A percentile compares a stretch with the other conserved stretches of the same genome.
Conservation (phyloP, 208 protist species). For the Acanthamoeba sp. region DNA sequence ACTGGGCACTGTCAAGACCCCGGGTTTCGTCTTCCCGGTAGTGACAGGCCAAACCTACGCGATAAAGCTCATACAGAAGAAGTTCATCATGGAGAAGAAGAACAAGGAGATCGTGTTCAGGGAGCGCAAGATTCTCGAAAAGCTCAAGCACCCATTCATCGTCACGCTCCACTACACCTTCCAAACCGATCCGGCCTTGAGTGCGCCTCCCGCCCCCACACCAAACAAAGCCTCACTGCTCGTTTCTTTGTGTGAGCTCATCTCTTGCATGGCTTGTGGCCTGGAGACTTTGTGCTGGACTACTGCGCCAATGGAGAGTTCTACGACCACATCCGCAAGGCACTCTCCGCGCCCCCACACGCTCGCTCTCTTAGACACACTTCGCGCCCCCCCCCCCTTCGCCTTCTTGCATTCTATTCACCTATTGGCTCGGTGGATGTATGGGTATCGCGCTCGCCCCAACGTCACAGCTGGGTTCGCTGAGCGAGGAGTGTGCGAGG, state of each 20-base stretch:
- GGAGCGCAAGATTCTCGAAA: constrained; percentile 11
- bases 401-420: background rate
- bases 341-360: background rate
- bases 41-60: constrained; percentile 7
- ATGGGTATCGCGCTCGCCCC: background rate
- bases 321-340: constrained; percentile 12
- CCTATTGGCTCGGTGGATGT: background rate
- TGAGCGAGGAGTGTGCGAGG: constrained; percentile 76
- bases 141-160: constrained; percentile 53
- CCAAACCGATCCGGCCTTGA: background rate
- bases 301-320: constrained; percentile 54
- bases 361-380: background rate
- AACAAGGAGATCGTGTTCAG: constrained; percentile 59
- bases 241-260: background rate
- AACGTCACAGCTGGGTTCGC: constrained; percentile 81
- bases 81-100: constrained; percentile 69
- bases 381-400: background rate
- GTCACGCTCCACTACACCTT: constrained; percentile 65
- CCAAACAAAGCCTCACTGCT: background rate
- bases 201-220: background rate
- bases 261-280: background rate
- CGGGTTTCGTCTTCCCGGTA: background rate
- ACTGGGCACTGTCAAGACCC: background rate
- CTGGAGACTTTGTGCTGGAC: constrained; percentile 39
- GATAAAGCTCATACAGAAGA: constrained; percentile 44